Evolutionary conservation across 176 grass and related monocot species (phyloP).

Genomic region (Lolium perenne): DNA sequence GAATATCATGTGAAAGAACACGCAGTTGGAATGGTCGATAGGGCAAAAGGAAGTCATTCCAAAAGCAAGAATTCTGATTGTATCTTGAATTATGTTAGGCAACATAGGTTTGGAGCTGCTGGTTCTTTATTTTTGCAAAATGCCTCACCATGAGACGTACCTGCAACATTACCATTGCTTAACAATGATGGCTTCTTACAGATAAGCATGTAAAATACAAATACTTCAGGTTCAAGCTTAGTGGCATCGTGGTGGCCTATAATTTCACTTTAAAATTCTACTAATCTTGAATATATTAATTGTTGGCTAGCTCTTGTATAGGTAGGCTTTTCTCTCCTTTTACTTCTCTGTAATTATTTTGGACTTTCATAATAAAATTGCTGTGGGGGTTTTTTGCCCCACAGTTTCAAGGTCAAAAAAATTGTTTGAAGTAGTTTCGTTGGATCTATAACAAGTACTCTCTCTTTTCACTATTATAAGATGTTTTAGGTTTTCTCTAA

Average conservation of each 20-base stretch:
- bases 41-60: neutral
- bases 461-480: no score
- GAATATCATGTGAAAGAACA: neutral
- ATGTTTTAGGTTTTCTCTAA: no score
- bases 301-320: neutral
- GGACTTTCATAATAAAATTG: no score
- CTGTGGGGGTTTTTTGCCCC: no score
- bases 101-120: constrained; percentile 5
- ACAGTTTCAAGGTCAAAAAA: no score
- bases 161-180: constrained; percentile 7
- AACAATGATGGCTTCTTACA: neutral
- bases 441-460: neutral
- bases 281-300: neutral
- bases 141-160: neutral
- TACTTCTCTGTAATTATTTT: no score
- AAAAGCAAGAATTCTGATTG: constrained; percentile 22
- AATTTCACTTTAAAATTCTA: neutral
- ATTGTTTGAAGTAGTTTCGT: constrained; percentile 10
- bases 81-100: constrained; percentile 17
- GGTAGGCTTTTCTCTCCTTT: no score
- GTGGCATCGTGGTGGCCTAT: neutral
- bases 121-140: constrained; percentile 22
- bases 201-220: neutral
- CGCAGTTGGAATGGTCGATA: neutral
- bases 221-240: constrained; percentile 16